Conservation (phyloP, 352 stramenopile genomes). For the Salisapilia sapeloensis region DNA sequence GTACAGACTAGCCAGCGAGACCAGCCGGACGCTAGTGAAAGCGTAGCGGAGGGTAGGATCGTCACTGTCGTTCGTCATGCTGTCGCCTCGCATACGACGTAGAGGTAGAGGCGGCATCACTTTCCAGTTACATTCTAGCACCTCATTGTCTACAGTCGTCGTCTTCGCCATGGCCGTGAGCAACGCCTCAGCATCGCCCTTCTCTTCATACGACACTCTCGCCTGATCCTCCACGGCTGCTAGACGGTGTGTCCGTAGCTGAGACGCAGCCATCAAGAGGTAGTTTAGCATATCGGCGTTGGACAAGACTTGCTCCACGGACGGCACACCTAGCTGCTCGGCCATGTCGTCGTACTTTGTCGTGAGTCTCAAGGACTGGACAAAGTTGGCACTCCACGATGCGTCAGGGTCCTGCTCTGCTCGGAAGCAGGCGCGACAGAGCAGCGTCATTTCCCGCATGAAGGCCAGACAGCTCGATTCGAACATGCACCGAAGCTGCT, state of each 20-base stretch:
- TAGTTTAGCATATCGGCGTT: conserved; percentile 34
- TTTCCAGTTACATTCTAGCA: conserved; percentile 26
- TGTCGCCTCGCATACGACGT: conserved; percentile 17
- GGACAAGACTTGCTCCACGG: conserved; percentile 28
- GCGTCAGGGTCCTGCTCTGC: conserved; percentile 61
- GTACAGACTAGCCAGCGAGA: conserved; percentile 43
- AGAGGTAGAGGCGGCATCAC: conserved; percentile 36
- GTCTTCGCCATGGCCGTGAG: conserved; percentile 14
- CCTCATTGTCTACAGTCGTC: conserved; percentile 3
- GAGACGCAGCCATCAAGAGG: conserved; percentile 24
- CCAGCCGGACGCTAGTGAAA: conserved; percentile 46
- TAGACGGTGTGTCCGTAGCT: conserved; percentile 25
- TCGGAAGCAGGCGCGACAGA: conserved; percentile 61
- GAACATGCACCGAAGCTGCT: conserved; percentile 48
- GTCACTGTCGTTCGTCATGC: conserved; percentile 6
- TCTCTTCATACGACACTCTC: conserved; percentile 33
- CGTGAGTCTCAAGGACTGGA: conserved; percentile 48
- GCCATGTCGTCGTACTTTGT: conserved; percentile 64
- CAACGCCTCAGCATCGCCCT: conserved; percentile 24
- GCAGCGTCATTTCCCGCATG: conserved; percentile 61
- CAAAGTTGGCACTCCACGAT: conserved; percentile 62
- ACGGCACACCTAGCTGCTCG: conserved; percentile 51
- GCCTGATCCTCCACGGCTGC: conserved; percentile 24
- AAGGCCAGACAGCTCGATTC: conserved; percentile 54
- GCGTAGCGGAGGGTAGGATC: conserved; percentile 12